These are phyloP conservation scores for Penicillium waksmanii DNA, from an alignment of 495 filamentous ascomycete genomes.

Conservation along the genomic window DNA sequence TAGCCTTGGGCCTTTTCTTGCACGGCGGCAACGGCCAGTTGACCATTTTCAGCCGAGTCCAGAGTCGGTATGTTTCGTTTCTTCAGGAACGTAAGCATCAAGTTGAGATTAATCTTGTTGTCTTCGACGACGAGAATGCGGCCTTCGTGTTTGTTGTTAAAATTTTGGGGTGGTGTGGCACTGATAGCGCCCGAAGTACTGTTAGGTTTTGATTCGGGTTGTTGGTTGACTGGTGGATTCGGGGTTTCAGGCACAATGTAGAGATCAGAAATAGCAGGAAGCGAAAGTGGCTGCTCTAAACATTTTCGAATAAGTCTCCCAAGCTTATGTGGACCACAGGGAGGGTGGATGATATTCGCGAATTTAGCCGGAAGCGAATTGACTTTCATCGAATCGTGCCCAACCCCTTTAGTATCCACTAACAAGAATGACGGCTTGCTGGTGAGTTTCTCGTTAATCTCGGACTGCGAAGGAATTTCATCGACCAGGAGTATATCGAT, in stretches of 20 bases:
- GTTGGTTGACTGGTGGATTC: not conserved
- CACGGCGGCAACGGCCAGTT: conserved; percentile 51
- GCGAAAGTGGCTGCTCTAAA: conserved; percentile 16
- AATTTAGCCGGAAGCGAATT: conserved; percentile 26
- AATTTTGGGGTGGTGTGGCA: not conserved
- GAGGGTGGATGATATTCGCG: conserved; percentile 49
- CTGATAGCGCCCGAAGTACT: not conserved
- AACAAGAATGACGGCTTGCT: conserved; percentile 28
- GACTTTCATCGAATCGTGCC: conserved; percentile 21
- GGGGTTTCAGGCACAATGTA: not conserved
- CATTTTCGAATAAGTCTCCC: conserved; percentile 51
- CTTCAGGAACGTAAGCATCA: conserved; percentile 62
- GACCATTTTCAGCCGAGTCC: conserved; percentile 52
- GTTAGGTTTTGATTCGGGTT: not conserved
- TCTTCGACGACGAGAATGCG: conserved; percentile 69
- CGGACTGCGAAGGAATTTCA: conserved; percentile 25
- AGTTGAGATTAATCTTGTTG: conserved; percentile 70
- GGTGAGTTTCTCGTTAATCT: not conserved
- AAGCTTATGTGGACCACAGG: conserved; percentile 65
- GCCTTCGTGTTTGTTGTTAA: not conserved
- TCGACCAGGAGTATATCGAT: conserved; percentile 43
- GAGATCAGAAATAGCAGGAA: not conserved
- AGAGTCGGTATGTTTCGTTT: conserved; percentile 42
- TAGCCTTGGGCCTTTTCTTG: conserved; percentile 40
- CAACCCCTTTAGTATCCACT: conserved; percentile 35